These are phyloP conservation scores for Pseudogymnoascus sp. DNA, from an alignment of 2,329 filamentous ascomycete species.

Conservation along the genomic window DNA sequence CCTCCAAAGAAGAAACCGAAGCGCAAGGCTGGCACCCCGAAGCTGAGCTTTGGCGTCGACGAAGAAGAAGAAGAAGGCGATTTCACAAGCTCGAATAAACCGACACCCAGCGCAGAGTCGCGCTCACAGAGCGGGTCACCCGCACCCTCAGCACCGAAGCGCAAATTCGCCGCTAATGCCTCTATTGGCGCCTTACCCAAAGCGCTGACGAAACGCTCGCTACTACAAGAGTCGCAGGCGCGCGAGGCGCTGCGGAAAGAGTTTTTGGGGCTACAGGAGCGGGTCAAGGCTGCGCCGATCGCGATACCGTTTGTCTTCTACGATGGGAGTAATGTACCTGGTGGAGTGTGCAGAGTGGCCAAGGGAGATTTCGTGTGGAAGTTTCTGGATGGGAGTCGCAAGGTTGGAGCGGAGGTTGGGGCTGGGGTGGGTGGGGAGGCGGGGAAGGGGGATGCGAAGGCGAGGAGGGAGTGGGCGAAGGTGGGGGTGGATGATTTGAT, in stretches of 20 bases:
- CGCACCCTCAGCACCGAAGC: constrained; percentile 25
- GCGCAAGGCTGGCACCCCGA: constrained; percentile 38
- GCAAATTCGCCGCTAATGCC: constrained; percentile 54
- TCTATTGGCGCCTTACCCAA: constrained; percentile 61
- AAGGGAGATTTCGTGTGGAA: constrained; percentile 93
- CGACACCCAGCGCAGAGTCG: constrained; percentile 30
- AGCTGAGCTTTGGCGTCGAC: constrained; percentile 60
- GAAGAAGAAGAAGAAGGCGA: constrained; percentile 47
- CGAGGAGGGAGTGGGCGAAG: constrained; percentile 77
- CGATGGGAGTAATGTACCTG: constrained; percentile 83
- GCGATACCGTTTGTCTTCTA: constrained; percentile 94
- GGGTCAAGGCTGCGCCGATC: constrained; percentile 82
- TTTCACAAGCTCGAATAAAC: constrained; percentile 30
- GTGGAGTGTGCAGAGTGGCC: constrained; percentile 75
- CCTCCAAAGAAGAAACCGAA: constrained; percentile 35
- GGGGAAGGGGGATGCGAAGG: constrained; percentile 48
- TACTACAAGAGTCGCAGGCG: constrained; percentile 72
- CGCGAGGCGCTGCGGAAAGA: constrained; percentile 68
- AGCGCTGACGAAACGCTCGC: constrained; percentile 63
- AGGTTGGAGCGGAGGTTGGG: constrained; percentile 76
- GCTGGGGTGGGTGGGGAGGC: constrained; percentile 55
- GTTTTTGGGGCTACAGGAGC: constrained; percentile 74
- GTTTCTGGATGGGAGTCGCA: constrained; percentile 84
- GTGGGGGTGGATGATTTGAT: constrained; percentile 94
- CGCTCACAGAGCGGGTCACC: constrained; percentile 26